These are phyloP conservation scores for Ogataea nitratoaversa DNA, from an alignment of 805 yeast species.

Conservation along the genomic window DNA sequence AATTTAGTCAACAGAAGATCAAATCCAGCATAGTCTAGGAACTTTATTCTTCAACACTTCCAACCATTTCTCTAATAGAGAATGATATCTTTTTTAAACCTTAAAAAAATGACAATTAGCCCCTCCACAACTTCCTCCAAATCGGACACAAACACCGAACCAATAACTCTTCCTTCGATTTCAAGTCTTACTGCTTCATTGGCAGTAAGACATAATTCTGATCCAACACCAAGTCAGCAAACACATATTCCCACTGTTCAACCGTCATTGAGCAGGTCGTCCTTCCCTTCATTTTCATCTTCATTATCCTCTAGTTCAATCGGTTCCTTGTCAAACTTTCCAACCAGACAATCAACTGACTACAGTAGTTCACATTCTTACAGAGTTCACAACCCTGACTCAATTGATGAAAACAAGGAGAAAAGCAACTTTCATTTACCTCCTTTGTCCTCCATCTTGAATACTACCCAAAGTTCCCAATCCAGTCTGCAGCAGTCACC, in stretches of 20 bases:
- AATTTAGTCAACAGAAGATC: too few relatives aligned
- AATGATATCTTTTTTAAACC: constrained; percentile 13
- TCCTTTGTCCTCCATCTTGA: constrained; percentile 17
- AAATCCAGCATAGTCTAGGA: background rate
- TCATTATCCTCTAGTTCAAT: background rate
- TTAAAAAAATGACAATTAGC: constrained; percentile 7
- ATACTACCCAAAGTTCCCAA: background rate
- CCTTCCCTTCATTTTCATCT: background rate
- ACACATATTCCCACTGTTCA: background rate
- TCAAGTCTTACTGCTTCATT: constrained; percentile 16
- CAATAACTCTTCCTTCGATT: constrained; percentile 18
- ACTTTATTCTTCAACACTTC: background rate
- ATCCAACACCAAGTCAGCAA: background rate
- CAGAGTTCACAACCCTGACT: constrained; percentile 2
- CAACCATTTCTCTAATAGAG: background rate
- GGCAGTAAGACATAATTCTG: background rate
- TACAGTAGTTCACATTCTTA: constrained; percentile 1
- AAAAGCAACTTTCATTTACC: constrained; percentile 14
- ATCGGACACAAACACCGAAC: constrained; percentile 1
- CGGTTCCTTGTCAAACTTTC: background rate
- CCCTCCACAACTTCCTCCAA: background rate
- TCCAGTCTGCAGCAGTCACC: background rate
- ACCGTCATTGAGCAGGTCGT: background rate
- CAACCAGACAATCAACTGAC: constrained; percentile 1
- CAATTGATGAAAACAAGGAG: constrained; percentile 3